A percentile compares a stretch with the other conserved stretches of the same genome.
These are phyloP conservation scores for Babesia ovis DNA, from an alignment of 169 alveolate genomes.

Conservation along the genomic window DNA sequence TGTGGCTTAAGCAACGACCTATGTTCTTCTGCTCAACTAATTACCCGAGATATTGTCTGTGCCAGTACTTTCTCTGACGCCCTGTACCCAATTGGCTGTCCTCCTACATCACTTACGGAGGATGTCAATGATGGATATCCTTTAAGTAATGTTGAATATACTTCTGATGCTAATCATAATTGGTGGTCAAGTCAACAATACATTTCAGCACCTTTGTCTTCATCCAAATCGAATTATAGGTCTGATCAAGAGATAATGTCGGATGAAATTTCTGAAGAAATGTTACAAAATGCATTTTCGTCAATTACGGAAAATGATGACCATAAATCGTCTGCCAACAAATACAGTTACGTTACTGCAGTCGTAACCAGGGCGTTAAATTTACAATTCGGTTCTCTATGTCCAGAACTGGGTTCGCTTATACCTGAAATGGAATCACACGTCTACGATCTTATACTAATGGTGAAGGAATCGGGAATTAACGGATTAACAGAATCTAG, in stretches of 20 bases:
- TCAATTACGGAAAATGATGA: background rate
- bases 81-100: slow-evolving; percentile 35
- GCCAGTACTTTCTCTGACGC: slow-evolving; percentile 32
- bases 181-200: slow-evolving; percentile 19
- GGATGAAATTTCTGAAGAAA: background rate
- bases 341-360: background rate
- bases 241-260: background rate
- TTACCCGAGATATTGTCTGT: slow-evolving; percentile 35
- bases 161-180: background rate
- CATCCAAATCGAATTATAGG: background rate
- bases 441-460: slow-evolving; percentile 11
- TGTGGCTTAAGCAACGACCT: background rate
- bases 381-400: background rate
- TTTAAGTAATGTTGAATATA: slow-evolving; percentile 12
- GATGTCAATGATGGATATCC: slow-evolving; percentile 2
- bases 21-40: background rate
- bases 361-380: background rate
- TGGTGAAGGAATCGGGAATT: slow-evolving; percentile 18
- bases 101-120: background rate
- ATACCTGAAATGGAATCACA: slow-evolving; percentile 6
- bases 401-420: background rate
- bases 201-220: background rate
- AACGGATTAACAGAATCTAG: slow-evolving; percentile 25
- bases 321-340: background rate
- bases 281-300: no score